Conservation (phyloP, 1,139 yeast species). For the Insectozyma bohioensis region DNA sequence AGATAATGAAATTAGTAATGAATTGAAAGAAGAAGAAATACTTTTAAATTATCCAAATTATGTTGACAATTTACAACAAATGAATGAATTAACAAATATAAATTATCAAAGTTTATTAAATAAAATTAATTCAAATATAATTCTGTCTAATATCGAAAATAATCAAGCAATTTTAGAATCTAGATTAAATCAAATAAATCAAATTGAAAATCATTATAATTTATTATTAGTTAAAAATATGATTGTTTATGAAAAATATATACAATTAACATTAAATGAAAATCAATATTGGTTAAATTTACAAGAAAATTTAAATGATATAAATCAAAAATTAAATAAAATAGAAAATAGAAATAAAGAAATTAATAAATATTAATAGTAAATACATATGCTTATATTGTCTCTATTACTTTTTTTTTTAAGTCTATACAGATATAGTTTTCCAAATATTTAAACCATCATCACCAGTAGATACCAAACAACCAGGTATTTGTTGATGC, state of each 20-base stretch:
- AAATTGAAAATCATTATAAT: conserved; percentile 21
- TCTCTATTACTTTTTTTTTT: no score
- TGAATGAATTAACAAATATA: conserved; percentile 23
- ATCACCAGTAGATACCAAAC: conserved; percentile 90
- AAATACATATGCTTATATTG: no score
- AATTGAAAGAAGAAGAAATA: conserved; percentile 21
- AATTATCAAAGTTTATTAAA: conserved; percentile 23
- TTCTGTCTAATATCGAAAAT: conserved; percentile 3
- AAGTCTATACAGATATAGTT: conserved; percentile 75
- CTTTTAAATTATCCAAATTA: conserved; percentile 17
- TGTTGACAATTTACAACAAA: conserved; percentile 19
- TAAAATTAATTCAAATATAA: conserved; percentile 13
- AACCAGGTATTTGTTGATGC: conserved; percentile 97
- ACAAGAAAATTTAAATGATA: conserved; percentile 15
- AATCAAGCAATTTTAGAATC: conserved; percentile 2
- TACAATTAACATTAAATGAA: conserved; percentile 21
- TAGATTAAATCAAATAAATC: conserved; percentile 15
- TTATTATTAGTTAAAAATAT: conserved; percentile 27
- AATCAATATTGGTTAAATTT: conserved; percentile 27
- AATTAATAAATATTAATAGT: conserved; percentile 13
- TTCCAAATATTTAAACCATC: conserved; percentile 96
- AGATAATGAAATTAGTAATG: conserved; percentile 8
- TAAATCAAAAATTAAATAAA: conserved; percentile 13
- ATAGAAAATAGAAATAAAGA: conserved; percentile 8
- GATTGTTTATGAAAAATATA: conserved; percentile 29